These are phyloP conservation scores for Endoconidiophora laricicola DNA, from an alignment of 2,329 filamentous ascomycete genomes.

Conservation along the genomic window DNA sequence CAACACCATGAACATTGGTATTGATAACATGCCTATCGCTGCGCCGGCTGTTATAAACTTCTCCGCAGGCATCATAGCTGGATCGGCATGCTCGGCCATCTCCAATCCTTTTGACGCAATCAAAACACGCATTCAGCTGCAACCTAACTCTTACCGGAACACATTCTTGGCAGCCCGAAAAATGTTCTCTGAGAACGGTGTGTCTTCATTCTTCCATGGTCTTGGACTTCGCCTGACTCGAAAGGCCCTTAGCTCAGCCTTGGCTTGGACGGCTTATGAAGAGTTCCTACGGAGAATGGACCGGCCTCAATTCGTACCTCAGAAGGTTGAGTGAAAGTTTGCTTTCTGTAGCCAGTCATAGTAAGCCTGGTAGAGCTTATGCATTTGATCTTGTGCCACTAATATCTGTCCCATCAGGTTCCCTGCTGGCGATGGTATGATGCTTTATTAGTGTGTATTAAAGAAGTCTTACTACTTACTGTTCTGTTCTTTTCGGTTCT, in stretches of 20 bases:
- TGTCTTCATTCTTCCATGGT: constrained; percentile 69
- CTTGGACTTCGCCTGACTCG: constrained; percentile 72
- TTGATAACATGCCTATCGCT: constrained; percentile 7
- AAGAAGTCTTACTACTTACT: too few species aligned
- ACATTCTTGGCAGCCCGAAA: constrained; percentile 58
- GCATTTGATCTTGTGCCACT: too few species aligned
- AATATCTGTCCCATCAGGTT: too few species aligned
- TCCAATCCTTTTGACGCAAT: constrained; percentile 96
- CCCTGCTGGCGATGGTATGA: too few species aligned
- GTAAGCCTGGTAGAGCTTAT: too few species aligned
- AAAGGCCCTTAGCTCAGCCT: constrained; percentile 83
- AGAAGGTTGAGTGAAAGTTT: constrained; percentile 7
- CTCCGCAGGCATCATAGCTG: constrained; percentile 62
- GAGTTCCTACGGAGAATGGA: constrained; percentile 64
- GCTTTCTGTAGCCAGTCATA: too few species aligned
- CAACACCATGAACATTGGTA: constrained; percentile 16
- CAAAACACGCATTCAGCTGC: constrained; percentile 86
- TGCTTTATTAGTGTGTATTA: too few species aligned
- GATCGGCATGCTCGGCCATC: constrained; percentile 65
- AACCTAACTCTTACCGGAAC: constrained; percentile 68
- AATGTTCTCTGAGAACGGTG: constrained; percentile 71
- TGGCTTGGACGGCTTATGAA: constrained; percentile 96
- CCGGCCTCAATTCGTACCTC: constrained; percentile 10
- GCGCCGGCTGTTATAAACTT: constrained; percentile 52
- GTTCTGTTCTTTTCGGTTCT: too few species aligned